These are phyloP conservation scores for Verbascum thapsus DNA, from an alignment of 257 asterid genomes.

Conservation along the genomic window DNA sequence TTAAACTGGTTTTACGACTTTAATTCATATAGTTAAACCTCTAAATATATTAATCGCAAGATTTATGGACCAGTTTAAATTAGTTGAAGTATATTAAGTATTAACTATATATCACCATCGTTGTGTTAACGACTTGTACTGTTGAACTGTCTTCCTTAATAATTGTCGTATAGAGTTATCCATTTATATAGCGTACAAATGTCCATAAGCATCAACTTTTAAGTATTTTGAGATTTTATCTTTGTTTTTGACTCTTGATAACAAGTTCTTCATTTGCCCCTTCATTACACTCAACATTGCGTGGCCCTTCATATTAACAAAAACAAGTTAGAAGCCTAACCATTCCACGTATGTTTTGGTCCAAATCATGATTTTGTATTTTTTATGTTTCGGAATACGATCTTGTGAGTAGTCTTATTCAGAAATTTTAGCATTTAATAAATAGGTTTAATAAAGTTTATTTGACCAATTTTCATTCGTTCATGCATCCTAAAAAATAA, in stretches of 20 bases:
- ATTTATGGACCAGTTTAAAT: not conserved
- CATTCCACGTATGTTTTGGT: no score
- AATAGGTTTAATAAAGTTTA: no score
- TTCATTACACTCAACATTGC: not conserved
- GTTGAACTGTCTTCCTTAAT: not conserved
- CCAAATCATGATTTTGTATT: no score
- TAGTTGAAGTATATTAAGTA: no score
- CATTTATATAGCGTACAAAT: not conserved
- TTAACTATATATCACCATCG: no score
- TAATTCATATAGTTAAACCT: not conserved
- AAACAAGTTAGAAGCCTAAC: not conserved
- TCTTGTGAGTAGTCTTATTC: no score
- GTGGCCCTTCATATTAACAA: conserved; percentile 8
- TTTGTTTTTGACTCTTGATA: not conserved
- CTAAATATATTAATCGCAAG: not conserved
- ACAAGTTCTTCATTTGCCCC: conserved; percentile 2
- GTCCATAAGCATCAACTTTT: not conserved
- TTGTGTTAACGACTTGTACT: no score
- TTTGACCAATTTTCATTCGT: no score
- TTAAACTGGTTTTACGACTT: no score
- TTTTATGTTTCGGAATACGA: no score
- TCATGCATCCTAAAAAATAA: no score
- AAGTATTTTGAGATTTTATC: not conserved
- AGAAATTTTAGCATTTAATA: no score
- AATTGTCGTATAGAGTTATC: not conserved